A percentile compares a stretch with the other conserved stretches of the same genome.
phyloP scores from a whole-genome alignment of 345 rosid genomes.

The Hypericum androsaemum region DNA sequence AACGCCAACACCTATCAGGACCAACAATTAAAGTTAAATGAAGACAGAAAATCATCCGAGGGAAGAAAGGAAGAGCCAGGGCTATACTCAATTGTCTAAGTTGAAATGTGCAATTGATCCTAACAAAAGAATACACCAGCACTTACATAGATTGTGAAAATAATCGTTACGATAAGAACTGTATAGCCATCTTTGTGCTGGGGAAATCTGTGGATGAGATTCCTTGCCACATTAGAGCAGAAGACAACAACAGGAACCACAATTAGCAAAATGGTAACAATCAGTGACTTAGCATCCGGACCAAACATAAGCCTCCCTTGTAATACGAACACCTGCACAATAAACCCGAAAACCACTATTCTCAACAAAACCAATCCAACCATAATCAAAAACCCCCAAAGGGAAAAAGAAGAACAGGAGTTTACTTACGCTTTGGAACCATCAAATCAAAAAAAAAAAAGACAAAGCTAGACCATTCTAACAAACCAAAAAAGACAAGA shows the following conservation, averaged over 20 bases:
- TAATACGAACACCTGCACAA: slow-evolving; percentile 35
- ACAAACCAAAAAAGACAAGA: no score
- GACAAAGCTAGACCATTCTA: no score
- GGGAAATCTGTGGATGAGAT: slow-evolving; percentile 25
- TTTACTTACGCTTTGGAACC: no score
- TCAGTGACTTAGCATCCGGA: slow-evolving; percentile 40
- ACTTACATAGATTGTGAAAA: slow-evolving; percentile 41
- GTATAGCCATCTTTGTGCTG: slow-evolving; percentile 25
- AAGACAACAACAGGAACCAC: slow-evolving; percentile 37
- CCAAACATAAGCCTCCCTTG: slow-evolving; percentile 43
- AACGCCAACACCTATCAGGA: slow-evolving; percentile 33
- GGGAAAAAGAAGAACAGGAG: no score
- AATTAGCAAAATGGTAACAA: slow-evolving; percentile 33
- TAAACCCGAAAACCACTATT: slow-evolving; percentile 6
- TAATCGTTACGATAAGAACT: slow-evolving; percentile 28
- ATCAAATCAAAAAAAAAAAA: no score
- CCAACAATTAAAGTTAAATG: slow-evolving; percentile 6
- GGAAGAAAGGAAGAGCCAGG: not conserved
- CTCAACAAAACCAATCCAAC: slow-evolving; percentile 1
- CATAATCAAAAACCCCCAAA: slow-evolving; percentile 1
- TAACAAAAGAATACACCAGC: slow-evolving; percentile 9
- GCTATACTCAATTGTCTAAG: no score
- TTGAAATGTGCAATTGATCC: no score
- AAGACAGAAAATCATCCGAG: not conserved
- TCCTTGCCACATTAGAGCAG: slow-evolving; percentile 34